These are phyloP conservation scores for Xerocomellus intermedius DNA, from an alignment of 768 basidiomycete genomes.

Conservation along the genomic window DNA sequence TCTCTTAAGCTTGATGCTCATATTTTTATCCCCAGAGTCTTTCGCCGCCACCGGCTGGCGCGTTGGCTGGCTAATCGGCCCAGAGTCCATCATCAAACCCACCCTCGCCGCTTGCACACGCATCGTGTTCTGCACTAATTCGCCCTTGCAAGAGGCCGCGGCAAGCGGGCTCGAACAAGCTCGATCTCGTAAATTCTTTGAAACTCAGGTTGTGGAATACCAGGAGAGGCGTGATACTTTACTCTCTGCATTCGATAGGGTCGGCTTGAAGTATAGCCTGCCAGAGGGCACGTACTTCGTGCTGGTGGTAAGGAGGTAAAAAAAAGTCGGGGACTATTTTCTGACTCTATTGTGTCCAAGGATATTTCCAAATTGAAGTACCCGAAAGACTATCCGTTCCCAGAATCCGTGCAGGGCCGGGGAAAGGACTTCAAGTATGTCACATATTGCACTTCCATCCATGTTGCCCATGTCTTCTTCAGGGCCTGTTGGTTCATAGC, in stretches of 20 bases:
- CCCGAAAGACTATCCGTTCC: conserved; percentile 84
- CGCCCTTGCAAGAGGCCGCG: conserved; percentile 91
- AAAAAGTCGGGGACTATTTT: neutral
- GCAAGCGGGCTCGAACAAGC: conserved; percentile 88
- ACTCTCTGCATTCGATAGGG: conserved; percentile 71
- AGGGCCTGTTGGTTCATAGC: conserved; percentile 98
- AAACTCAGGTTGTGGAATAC: conserved; percentile 74
- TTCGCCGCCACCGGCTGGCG: conserved; percentile 99
- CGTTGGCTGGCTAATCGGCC: conserved; percentile 94
- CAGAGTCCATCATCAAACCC: conserved; percentile 75
- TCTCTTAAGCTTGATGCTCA: neutral
- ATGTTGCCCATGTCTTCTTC: conserved; percentile 11
- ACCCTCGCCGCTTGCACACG: conserved; percentile 89
- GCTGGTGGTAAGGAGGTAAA: conserved; percentile 57
- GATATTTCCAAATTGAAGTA: conserved; percentile 77
- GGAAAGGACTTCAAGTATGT: conserved; percentile 84
- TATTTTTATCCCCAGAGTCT: conserved; percentile 55
- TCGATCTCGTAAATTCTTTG: conserved; percentile 69
- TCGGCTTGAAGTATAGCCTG: conserved; percentile 81
- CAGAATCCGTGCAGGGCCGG: conserved; percentile 67
- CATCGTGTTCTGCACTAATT: conserved; percentile 94
- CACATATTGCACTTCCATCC: neutral
- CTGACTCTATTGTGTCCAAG: conserved; percentile 35
- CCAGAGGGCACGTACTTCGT: conserved; percentile 94
- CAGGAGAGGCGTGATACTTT: conserved; percentile 75